Evolutionary conservation across 1,284 basidiomycete species (phyloP), one percentile per base, ranked within the genome.

Genomic region (Sanghuangporus weigelae): DNA sequence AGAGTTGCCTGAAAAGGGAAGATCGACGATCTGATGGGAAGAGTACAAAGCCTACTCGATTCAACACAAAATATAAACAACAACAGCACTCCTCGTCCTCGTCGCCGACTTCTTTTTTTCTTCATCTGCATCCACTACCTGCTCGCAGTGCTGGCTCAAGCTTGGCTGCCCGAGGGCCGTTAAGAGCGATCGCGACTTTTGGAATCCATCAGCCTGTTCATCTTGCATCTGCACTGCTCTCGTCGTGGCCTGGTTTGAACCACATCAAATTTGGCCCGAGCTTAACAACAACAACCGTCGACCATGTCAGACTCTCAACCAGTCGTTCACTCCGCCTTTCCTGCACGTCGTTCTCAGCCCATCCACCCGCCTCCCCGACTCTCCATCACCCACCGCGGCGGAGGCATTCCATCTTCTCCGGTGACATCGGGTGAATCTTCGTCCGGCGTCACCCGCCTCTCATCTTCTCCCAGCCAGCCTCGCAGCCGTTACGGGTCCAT

Each of bases 401-500:
- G 46, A 12, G 60, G 53, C 11, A 38, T 50, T 10, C 60, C 60
- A 4, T 26, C 64, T 10, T 65, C 64, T 11, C 64, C 64, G 16
- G 51, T 62, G 35, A 63, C 64, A 8, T 65, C 64, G 26, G 64
- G 60, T 16, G 59, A 51, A 19, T 62, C 64, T 16, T 65, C 64
- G 16, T 65, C 64, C 21, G 56, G 64, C 23, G 35, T 63, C 26
- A 64, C 63, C 10, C 63, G 63, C 19, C 44, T 46, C 16, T 46
- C 44, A 16, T 46, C 26, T 3, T 31, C 26, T 31, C 26, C 5
- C 26, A 31, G 26, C 26, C 48, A 57, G 5, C 57, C 54, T 53
- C 40, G 55, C 6, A 62, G 60, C n/a, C 55, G 60, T 16, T 65
- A 65, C 57, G 64, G 64, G 12, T 65, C 64, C 31, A 59, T 65